Percentiles rank a stretch among this genome's conserved stretches.
These are phyloP conservation scores for Septoria petroselini DNA, from an alignment of 2,329 filamentous ascomycete species.

Conservation along the genomic window DNA sequence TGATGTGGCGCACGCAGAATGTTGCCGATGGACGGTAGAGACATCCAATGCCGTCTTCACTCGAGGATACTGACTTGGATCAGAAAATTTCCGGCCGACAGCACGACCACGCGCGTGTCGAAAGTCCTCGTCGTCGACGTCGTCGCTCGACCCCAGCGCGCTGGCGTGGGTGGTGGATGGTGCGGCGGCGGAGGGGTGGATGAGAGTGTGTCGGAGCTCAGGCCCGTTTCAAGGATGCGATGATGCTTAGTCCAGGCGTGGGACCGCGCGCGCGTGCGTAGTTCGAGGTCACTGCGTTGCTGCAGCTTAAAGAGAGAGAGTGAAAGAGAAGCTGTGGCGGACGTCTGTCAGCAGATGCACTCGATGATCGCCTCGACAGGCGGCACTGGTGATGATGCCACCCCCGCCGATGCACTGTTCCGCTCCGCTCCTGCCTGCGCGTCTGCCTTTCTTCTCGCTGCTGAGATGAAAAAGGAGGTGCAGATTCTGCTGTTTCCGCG, in stretches of 20 bases:
- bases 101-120: constrained; percentile 23
- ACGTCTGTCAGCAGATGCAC: constrained; percentile 12
- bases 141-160: constrained; percentile 8
- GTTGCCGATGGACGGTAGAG: constrained; percentile 35
- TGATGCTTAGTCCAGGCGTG: constrained; percentile 15
- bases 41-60: constrained; percentile 30
- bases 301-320: constrained; percentile 11
- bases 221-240: constrained; percentile 19
- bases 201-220: constrained; percentile 12
- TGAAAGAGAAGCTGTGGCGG: constrained; percentile 7
- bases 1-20: constrained; percentile 31
- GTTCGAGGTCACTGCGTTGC: constrained; percentile 16
- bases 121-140: constrained; percentile 2
- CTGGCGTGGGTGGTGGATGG: constrained; percentile 15
- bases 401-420: neutral
- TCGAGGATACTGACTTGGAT: constrained; percentile 28
- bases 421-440: constrained; percentile 3
- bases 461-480: constrained; percentile 18
- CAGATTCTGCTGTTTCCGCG: constrained; percentile 5
- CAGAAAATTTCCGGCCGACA: constrained; percentile 27
- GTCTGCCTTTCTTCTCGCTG: neutral
- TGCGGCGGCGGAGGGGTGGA: constrained; percentile 14
- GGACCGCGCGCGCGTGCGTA: constrained; percentile 13
- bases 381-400: neutral
- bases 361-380: constrained; percentile 1